phyloP scores from a whole-genome alignment of 2,329 filamentous ascomycete species.

The Alternaria triticina region DNA sequence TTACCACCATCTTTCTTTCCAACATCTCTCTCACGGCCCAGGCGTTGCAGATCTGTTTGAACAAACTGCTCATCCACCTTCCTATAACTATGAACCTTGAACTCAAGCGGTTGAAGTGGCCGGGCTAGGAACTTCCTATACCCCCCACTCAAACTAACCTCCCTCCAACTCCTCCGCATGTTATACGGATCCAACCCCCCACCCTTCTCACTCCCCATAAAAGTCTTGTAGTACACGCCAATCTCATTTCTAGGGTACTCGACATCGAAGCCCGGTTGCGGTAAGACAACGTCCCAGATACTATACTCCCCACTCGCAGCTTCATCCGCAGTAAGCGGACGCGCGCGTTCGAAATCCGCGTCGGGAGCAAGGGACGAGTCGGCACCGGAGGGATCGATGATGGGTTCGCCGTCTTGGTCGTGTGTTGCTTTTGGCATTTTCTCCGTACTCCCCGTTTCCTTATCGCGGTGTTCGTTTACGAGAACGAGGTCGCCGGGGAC shows the following conservation, averaged over 20 bases:
- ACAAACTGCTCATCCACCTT: slow-evolving; percentile 83
- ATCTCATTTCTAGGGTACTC: slow-evolving; percentile 84
- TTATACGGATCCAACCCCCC: slow-evolving; percentile 80
- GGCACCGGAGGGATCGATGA: slow-evolving; percentile 65
- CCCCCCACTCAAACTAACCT: slow-evolving; percentile 85
- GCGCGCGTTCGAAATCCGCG: slow-evolving; percentile 71
- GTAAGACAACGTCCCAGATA: slow-evolving; percentile 88
- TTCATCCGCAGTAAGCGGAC: slow-evolving; percentile 78
- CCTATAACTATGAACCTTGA: slow-evolving; percentile 72
- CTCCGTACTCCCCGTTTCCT: slow-evolving; percentile 39
- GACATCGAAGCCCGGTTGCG: slow-evolving; percentile 90
- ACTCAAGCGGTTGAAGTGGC: slow-evolving; percentile 68
- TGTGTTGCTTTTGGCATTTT: slow-evolving; percentile 40
- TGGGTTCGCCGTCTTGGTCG: slow-evolving; percentile 69
- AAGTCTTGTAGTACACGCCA: slow-evolving; percentile 80
- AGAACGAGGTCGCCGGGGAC: slow-evolving; percentile 87
- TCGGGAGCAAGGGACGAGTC: slow-evolving; percentile 62
- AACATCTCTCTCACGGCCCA: slow-evolving; percentile 56
- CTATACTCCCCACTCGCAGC: slow-evolving; percentile 75
- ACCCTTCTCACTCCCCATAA: slow-evolving; percentile 82
- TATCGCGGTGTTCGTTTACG: slow-evolving; percentile 62
- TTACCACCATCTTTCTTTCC: slow-evolving; percentile 50
- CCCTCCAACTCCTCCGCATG: slow-evolving; percentile 86
- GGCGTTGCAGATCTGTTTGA: slow-evolving; percentile 79
- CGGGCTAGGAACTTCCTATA: slow-evolving; percentile 85